Percentiles rank a stretch among this genome's conserved stretches.
phyloP scores from a whole-genome alignment of 1,284 basidiomycete species.

The Trichosporon faecale region DNA sequence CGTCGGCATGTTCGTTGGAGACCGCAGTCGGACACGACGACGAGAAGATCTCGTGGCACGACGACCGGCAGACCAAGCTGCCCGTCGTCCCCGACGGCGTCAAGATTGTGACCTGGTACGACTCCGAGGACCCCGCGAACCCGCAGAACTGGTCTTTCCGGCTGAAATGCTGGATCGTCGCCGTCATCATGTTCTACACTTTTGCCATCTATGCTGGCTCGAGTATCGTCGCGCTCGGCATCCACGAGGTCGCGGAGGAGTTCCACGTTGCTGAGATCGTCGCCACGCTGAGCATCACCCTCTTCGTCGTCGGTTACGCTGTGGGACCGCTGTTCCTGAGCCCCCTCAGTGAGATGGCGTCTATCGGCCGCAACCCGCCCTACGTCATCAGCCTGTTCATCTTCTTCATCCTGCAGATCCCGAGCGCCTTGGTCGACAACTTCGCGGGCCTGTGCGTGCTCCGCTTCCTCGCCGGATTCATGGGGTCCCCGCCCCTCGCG shows the following conservation, averaged over 20 bases:
- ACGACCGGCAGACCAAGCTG: conserved; percentile 9
- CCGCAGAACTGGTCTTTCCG: conserved; percentile 65
- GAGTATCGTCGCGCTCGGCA: conserved; percentile 18
- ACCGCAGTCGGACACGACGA: neutral
- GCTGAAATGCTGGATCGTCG: conserved; percentile 64
- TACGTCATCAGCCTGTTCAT: conserved; percentile 46
- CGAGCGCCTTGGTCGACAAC: conserved; percentile 42
- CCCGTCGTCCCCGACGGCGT: conserved; percentile 14
- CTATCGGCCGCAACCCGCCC: conserved; percentile 38
- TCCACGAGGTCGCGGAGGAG: conserved; percentile 15
- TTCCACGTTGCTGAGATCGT: conserved; percentile 18
- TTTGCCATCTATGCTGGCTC: conserved; percentile 30
- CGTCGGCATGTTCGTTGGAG: neutral
- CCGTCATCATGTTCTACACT: conserved; percentile 59
- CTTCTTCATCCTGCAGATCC: conserved; percentile 47
- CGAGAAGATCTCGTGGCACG: neutral
- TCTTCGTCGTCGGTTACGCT: conserved; percentile 63
- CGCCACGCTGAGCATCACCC: conserved; percentile 17
- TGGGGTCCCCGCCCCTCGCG: conserved; percentile 33
- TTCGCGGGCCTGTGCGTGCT: conserved; percentile 44
- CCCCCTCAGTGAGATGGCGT: conserved; percentile 40
- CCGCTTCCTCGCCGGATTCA: conserved; percentile 36
- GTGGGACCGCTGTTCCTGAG: conserved; percentile 55
- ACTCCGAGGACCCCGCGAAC: conserved; percentile 61
- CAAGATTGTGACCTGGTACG: conserved; percentile 60